Evolutionary conservation across 2,329 filamentous ascomycete genomes (phyloP), one percentile per base, ranked within the genome.

Genomic region (Fusarium sterilihyphosum): DNA sequence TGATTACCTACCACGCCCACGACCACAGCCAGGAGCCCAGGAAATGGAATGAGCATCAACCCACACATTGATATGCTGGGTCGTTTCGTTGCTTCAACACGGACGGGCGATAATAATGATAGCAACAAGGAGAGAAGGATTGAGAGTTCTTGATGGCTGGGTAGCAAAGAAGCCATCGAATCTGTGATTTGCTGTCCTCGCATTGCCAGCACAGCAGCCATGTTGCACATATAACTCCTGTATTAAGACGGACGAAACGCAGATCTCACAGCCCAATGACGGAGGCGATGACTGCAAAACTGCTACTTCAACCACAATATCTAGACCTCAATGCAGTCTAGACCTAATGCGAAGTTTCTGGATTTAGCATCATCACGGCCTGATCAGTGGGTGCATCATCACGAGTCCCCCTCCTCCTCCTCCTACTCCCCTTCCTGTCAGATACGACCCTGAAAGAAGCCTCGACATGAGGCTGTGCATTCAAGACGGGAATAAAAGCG

Each of bases 161-260:
- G 29, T 59, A 54, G 41, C 49, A 49, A 47, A 47, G 29, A 57
- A 59, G 43, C 37, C 24, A 29, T 50, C 43, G 31, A 43, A 24
- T 33, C 50, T 52, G 46, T 61, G 38, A 41, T 49, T 68, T 52
- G 64, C 41, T 60, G 56, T 63, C 63, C 26, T 59, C 71, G 47
- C 53, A 70, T 73, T 74, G 72, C 72, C 72, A 74, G 40, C 72
- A 73, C 72, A 74, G 63, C 71, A 74, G 33, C 44, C 47, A 50
- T 67, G 43, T 54, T 62, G 62, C 35, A 67, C 43, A 74, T 72
- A 73, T 73, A 73, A 68, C 67, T 74, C 67, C 58, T 59, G 59
- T 37, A 41, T 74, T 73, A 73, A 73, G 71, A 68, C 24, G 20
- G 57, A n/a, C 43, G 33, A 52, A 59, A 60, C 41, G 53, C 47